A percentile compares a stretch with the other conserved stretches of the same genome.
Conservation (phyloP, 31 red algal species). For the Odonthalia washingtoniensis region DNA sequence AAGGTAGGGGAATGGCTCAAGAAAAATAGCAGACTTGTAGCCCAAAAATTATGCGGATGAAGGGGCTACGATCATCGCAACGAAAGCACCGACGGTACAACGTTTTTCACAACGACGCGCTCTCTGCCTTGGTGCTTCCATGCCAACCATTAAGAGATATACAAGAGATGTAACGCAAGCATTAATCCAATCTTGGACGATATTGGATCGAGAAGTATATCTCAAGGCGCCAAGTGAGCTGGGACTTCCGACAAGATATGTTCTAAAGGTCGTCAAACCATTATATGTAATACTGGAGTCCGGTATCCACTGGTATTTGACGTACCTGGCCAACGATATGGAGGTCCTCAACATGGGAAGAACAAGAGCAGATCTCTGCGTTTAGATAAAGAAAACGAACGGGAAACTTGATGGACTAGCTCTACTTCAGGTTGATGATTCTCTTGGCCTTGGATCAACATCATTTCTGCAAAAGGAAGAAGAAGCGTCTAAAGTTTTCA, state of each 20-base stretch:
- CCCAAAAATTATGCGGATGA: conserved; percentile 1
- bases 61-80: background rate
- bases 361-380: background rate
- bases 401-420: too few relatives aligned
- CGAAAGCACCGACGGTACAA: conserved; percentile 8
- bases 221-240: conserved; percentile 20
- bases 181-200: conserved; percentile 1
- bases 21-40: background rate
- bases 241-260: background rate
- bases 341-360: background rate
- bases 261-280: conserved; percentile 5
- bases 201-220: conserved; percentile 10
- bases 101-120: background rate
- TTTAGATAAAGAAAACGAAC: background rate
- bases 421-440: too few relatives aligned
- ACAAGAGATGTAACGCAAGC: conserved; percentile 22
- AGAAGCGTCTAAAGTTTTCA: too few relatives aligned
- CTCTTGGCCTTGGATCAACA: too few relatives aligned
- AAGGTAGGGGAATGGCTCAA: background rate
- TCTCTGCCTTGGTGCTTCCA: background rate
- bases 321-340: background rate
- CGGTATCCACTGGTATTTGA: conserved; percentile 6
- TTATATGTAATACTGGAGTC: conserved; percentile 22
- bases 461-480: too few relatives aligned
- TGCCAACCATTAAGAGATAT: background rate